These are phyloP conservation scores for Cenchrus purpureus DNA, from an alignment of 176 grass and related monocot species.

Conservation along the genomic window DNA sequence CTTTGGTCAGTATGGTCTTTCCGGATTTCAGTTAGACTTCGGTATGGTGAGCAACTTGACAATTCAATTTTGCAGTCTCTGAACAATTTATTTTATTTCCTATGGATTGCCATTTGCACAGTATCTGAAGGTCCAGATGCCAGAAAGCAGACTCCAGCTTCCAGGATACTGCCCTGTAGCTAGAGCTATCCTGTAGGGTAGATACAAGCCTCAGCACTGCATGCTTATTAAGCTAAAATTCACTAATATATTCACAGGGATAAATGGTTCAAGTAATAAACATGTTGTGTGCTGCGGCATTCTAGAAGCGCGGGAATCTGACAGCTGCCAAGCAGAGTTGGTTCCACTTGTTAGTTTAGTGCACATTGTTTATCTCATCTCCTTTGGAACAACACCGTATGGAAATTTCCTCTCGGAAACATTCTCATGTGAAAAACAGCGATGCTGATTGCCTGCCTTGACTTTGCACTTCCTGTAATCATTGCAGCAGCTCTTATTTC, in stretches of 20 bases:
- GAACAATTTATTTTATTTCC: neutral
- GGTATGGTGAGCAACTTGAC: neutral
- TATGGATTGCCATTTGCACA: neutral
- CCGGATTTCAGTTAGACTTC: constrained; percentile 34
- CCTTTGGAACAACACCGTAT: constrained; percentile 36
- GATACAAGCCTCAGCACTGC: neutral
- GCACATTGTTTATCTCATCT: constrained; percentile 20
- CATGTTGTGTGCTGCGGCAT: neutral
- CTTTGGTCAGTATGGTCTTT: neutral
- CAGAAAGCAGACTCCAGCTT: constrained; percentile 1
- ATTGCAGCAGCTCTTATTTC: constrained; percentile 3
- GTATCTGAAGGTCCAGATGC: constrained; percentile 32
- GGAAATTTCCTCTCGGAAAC: constrained; percentile 24
- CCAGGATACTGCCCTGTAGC: constrained; percentile 21
- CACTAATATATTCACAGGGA: neutral
- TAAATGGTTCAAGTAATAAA: constrained; percentile 26
- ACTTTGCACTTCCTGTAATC: constrained; percentile 15
- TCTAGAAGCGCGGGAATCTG: constrained; percentile 45
- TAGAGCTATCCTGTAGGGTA: neutral
- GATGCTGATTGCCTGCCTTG: neutral
- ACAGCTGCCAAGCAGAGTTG: constrained; percentile 47
- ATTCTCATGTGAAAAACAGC: constrained; percentile 37
- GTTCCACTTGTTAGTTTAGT: constrained; percentile 21
- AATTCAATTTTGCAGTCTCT: neutral
- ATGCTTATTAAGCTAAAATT: constrained; percentile 11